These are phyloP conservation scores for Leccinum boreale DNA, from an alignment of 768 basidiomycete genomes.

Conservation along the genomic window DNA sequence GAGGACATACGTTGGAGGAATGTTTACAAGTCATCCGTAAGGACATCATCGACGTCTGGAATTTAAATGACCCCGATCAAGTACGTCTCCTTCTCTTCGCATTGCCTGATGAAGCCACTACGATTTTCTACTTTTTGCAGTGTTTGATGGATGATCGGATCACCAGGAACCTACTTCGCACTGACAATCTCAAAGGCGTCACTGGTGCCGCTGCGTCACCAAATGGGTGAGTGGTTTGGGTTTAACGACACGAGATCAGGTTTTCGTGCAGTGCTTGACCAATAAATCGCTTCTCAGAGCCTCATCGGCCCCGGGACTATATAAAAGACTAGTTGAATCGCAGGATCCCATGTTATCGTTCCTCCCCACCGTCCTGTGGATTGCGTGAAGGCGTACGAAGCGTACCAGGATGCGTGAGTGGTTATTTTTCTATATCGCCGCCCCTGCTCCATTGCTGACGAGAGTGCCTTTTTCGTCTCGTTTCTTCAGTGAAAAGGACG, in stretches of 20 bases:
- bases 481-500: conserved; percentile 5
- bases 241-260: background rate
- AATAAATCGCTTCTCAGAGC: background rate
- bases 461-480: background rate
- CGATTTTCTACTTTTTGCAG: background rate
- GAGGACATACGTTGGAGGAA: conserved; percentile 2
- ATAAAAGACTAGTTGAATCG: background rate
- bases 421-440: background rate
- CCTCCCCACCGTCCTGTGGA: background rate
- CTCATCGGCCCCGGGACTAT: background rate
- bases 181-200: background rate
- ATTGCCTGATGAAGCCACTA: background rate
- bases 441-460: background rate
- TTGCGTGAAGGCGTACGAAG: background rate
- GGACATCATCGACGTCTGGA: conserved; percentile 12
- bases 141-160: conserved; percentile 10
- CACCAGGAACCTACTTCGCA: background rate
- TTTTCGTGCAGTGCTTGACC: background rate
- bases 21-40: conserved; percentile 13
- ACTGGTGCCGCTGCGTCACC: background rate
- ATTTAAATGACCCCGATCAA: conserved; percentile 12
- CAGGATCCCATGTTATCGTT: background rate
- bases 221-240: background rate
- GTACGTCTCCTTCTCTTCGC: background rate
- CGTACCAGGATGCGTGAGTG: conserved; percentile 10